These are phyloP conservation scores for Aspergillus alliaceus DNA, from an alignment of 2,329 filamentous ascomycete genomes.

Conservation along the genomic window DNA sequence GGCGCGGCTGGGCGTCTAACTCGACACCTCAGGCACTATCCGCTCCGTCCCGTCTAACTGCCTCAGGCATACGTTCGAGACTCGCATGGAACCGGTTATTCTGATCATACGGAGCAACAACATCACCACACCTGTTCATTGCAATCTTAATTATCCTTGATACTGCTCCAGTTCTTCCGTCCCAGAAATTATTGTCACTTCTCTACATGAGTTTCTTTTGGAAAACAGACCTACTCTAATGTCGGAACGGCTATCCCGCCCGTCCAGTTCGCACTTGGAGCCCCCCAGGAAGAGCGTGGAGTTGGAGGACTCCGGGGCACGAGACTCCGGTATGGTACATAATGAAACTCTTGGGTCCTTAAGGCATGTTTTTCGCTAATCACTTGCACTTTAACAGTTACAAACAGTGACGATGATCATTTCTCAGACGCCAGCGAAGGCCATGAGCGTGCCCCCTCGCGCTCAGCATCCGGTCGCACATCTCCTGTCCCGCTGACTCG, in stretches of 20 bases:
- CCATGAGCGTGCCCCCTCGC: conserved; percentile 34
- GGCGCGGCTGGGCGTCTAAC: conserved; percentile 16
- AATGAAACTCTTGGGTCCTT: background rate
- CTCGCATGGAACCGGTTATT: conserved; percentile 31
- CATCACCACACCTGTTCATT: conserved; percentile 19
- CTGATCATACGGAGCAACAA: conserved; percentile 10
- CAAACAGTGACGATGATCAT: conserved; percentile 59
- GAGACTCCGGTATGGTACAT: conserved; percentile 50
- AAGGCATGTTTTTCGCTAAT: background rate
- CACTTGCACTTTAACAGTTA: conserved; percentile 30
- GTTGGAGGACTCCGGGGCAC: conserved; percentile 57
- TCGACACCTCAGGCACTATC: conserved; percentile 17
- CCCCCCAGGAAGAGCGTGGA: conserved; percentile 57
- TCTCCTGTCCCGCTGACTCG: conserved; percentile 62
- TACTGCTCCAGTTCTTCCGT: background rate
- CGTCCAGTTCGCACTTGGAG: conserved; percentile 47
- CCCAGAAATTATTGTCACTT: background rate
- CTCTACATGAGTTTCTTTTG: conserved; percentile 22
- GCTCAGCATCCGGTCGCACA: conserved; percentile 41
- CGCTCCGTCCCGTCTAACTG: conserved; percentile 10
- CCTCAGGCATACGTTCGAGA: conserved; percentile 31
- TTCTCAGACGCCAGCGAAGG: conserved; percentile 67
- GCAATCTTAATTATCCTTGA: background rate
- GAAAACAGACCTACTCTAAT: conserved; percentile 24
- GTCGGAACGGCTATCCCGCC: conserved; percentile 38